phyloP scores from a whole-genome alignment of 306 rosid genomes.

The Medicago lupulina region DNA sequence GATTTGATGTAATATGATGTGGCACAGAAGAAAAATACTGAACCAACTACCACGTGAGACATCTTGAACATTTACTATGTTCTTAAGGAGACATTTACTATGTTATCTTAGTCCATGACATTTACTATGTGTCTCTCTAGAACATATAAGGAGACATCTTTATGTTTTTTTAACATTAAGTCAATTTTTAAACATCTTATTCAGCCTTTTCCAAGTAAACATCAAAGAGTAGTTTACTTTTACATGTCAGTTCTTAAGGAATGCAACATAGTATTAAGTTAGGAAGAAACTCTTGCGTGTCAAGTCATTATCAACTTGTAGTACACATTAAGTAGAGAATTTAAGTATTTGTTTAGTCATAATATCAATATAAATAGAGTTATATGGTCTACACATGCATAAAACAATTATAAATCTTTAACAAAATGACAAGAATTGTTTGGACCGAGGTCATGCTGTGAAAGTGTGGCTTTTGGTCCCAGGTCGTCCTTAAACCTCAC shows the following conservation, averaged over 20 bases:
- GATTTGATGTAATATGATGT: constrained; percentile 14
- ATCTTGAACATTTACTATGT: too few relatives aligned
- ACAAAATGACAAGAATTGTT: neutral
- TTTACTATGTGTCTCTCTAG: constrained; percentile 27
- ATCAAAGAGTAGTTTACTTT: constrained; percentile 28
- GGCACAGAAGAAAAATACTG: constrained; percentile 14
- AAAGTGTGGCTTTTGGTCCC: neutral
- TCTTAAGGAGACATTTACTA: too few relatives aligned
- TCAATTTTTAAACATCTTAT: constrained; percentile 4
- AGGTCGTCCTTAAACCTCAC: neutral
- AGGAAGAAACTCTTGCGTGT: neutral
- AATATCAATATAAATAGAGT: constrained; percentile 22
- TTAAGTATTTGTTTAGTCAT: neutral
- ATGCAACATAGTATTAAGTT: constrained; percentile 25
- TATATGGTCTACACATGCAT: constrained; percentile 1
- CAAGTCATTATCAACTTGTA: neutral
- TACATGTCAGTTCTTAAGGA: constrained; percentile 17
- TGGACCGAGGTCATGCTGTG: neutral
- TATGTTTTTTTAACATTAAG: constrained; percentile 13
- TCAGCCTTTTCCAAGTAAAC: constrained; percentile 21
- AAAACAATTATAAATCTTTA: constrained; percentile 15
- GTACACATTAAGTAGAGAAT: neutral
- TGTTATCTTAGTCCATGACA: constrained; percentile 20
- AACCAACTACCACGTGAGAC: constrained; percentile 3
- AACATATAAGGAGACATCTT: constrained; percentile 16